phyloP scores from a whole-genome alignment of 805 yeast species.

The Brettanomyces anomalus region DNA sequence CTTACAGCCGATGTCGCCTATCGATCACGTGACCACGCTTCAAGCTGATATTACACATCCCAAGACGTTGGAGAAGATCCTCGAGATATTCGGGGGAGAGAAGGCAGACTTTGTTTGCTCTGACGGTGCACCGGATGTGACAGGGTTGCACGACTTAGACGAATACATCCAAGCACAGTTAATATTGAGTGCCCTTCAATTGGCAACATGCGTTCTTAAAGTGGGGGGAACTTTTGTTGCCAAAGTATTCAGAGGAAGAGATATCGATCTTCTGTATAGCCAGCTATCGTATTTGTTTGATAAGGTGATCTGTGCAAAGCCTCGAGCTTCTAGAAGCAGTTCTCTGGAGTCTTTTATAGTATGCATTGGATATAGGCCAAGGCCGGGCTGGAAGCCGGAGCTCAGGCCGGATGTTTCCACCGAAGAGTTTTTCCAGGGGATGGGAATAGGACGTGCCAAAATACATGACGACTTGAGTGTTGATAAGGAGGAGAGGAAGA shows the following conservation, averaged over 20 bases:
- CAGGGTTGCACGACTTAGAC: constrained; percentile 93
- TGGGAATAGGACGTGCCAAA: constrained; percentile 46
- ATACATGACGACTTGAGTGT: constrained; percentile 39
- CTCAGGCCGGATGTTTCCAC: constrained; percentile 47
- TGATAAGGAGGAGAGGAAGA: constrained; percentile 53
- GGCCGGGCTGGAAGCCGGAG: constrained; percentile 75
- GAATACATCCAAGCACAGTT: constrained; percentile 96
- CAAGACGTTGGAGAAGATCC: constrained; percentile 64
- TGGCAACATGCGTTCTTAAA: constrained; percentile 81
- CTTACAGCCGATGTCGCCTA: constrained; percentile 95
- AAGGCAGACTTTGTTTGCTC: constrained; percentile 93
- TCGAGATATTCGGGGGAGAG: constrained; percentile 80
- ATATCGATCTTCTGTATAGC: constrained; percentile 87
- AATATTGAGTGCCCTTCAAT: constrained; percentile 80
- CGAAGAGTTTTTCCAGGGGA: constrained; percentile 70
- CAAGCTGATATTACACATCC: constrained; percentile 99
- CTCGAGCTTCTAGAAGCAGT: constrained; percentile 90
- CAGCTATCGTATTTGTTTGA: constrained; percentile 83
- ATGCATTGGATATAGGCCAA: constrained; percentile 79
- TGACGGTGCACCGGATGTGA: constrained; percentile 98
- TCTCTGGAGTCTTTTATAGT: constrained; percentile 92
- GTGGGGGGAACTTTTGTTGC: constrained; percentile 94
- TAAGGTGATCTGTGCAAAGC: constrained; percentile 89
- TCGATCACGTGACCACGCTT: constrained; percentile 78
- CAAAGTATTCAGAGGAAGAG: constrained; percentile 92